Conservation (phyloP, 2,329 filamentous ascomycete genomes). For the Fusarium nelsonii region DNA sequence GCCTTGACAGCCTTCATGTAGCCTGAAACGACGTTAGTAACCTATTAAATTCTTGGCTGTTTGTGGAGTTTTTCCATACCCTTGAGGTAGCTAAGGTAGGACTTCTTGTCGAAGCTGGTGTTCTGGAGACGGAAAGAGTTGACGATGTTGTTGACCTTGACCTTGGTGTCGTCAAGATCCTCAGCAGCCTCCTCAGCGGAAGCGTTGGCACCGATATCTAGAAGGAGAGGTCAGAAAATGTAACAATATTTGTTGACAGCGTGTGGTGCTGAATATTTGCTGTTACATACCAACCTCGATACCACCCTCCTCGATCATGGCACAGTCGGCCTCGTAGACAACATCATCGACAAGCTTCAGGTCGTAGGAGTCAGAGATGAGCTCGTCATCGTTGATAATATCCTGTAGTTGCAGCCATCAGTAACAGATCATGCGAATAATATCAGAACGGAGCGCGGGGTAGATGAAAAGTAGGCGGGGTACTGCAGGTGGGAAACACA, state of each 20-base stretch:
- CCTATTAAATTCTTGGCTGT: background rate
- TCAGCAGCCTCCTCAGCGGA: slow-evolving; percentile 92
- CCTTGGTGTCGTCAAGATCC: slow-evolving; percentile 74
- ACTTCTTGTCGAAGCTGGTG: slow-evolving; percentile 88
- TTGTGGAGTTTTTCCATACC: slow-evolving; percentile 62
- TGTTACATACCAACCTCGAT: slow-evolving; percentile 76
- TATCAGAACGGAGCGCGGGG: slow-evolving; percentile 37
- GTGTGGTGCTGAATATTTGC: background rate
- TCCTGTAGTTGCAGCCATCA: slow-evolving; percentile 71
- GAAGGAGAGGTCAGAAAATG: slow-evolving; percentile 23
- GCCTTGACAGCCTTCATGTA: slow-evolving; percentile 94
- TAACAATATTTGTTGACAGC: background rate
- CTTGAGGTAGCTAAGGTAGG: slow-evolving; percentile 87
- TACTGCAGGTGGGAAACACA: background rate
- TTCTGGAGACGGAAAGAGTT: slow-evolving; percentile 89
- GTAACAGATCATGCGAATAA: slow-evolving; percentile 41
- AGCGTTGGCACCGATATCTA: slow-evolving; percentile 94
- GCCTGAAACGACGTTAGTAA: slow-evolving; percentile 58
- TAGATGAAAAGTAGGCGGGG: slow-evolving; percentile 18
- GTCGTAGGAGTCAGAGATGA: slow-evolving; percentile 95
- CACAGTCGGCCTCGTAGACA: slow-evolving; percentile 91
- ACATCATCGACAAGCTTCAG: slow-evolving; percentile 83
- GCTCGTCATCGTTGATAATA: slow-evolving; percentile 88
- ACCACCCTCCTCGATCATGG: slow-evolving; percentile 84
- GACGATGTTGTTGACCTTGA: slow-evolving; percentile 92